Base-by-base conservation (phyloP, 805 yeast species). In the Yamadazyma kitorensis region DNA sequence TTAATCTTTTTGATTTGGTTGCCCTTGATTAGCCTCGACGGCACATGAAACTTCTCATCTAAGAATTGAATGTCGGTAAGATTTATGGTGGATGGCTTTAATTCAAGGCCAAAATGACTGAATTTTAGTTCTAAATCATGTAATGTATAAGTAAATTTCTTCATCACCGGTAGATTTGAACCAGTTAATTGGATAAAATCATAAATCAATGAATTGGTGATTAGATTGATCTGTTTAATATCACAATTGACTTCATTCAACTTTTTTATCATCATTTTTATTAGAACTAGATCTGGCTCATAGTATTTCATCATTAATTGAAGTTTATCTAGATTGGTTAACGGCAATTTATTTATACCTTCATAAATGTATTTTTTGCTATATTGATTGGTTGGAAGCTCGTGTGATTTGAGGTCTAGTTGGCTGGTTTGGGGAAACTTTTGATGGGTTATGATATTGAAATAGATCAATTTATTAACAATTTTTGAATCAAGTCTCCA, bases 401-500 rank as follows among this genome's bases (percentile, higher is more conserved):
- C 18, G 6, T 30, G 6, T 5, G 13, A 6, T n/a, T n/a, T n/a
- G n/a, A n/a, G n/a, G n/a, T n/a, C n/a, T n/a, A n/a, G n/a, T n/a
- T n/a, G 5, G 7, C 11, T 14, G n/a, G 28, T 22, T 20, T 10
- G 3, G 9, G 29, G 39, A 26, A 24, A 24, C 17, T 21, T 11
- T n/a, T 17, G n/a, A 12, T 31, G 19, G 18, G 40, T 33, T 14
- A 33, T 13, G 6, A 43, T 43, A 15, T 33, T 39, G 37, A 46
- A 50, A 17, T 41, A 40, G 1, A 57, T 33, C 10, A 65, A 54
- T 43, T 61, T 57, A 27, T 57, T 60, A 17, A 51, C 44, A 11
- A 64, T 36, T 24, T 51, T 48, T 10, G 53, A 45, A 38, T 60
- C 62, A 2, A 38, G 23, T 27, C 39, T 29, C 72, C 72, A 67